These are phyloP conservation scores for Salix caprea DNA, from an alignment of 345 rosid species.

Conservation along the genomic window DNA sequence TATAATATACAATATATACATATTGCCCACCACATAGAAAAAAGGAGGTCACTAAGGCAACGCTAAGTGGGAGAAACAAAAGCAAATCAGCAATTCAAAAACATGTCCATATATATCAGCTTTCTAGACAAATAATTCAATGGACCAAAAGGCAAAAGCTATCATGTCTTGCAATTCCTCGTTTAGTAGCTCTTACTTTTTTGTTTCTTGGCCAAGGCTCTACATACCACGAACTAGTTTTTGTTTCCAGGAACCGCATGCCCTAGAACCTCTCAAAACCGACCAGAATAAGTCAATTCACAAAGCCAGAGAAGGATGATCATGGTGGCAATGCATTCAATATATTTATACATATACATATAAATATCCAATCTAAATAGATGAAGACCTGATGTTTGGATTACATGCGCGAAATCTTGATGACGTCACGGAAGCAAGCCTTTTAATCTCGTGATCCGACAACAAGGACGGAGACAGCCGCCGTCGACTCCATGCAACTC, in stretches of 20 bases:
- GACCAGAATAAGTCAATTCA: neutral
- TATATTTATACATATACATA: neutral
- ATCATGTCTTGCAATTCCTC: neutral
- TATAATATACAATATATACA: too few species aligned
- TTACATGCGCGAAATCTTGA: neutral
- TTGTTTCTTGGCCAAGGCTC: neutral
- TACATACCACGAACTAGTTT: neutral
- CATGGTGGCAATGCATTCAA: neutral
- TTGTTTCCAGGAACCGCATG: constrained; percentile 8
- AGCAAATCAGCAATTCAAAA: neutral
- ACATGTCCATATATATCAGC: neutral
- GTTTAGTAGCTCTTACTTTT: neutral
- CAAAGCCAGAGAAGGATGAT: neutral
- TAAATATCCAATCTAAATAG: neutral
- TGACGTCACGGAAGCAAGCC: neutral
- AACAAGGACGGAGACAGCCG: constrained; percentile 21
- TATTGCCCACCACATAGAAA: neutral
- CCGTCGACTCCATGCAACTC: constrained; percentile 4
- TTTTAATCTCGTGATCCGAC: constrained; percentile 5
- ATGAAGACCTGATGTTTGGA: neutral
- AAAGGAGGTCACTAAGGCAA: neutral
- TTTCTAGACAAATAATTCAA: neutral
- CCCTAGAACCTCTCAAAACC: neutral
- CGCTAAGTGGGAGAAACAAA: neutral
- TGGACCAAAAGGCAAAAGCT: neutral